Evolutionary conservation across 352 stramenopile genomes (phyloP).

Genomic region (Phytophthora boehmeriae): DNA sequence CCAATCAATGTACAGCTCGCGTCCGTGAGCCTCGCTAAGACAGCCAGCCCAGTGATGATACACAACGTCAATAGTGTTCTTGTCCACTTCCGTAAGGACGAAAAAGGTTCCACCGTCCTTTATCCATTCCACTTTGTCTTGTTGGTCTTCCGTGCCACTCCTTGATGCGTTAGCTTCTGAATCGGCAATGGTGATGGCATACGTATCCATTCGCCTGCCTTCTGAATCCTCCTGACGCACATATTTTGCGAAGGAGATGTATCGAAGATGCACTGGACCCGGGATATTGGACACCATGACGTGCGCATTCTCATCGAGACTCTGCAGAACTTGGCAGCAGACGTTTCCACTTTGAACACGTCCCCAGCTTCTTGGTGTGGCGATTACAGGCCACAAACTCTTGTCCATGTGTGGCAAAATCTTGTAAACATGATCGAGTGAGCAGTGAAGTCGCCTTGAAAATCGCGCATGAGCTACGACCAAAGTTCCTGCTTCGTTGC

Average conservation of each 20-base stretch:
- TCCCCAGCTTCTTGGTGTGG: background rate
- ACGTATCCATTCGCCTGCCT: constrained; percentile 11
- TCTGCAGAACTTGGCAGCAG: constrained; percentile 11
- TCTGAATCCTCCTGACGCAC: background rate
- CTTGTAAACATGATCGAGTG: background rate
- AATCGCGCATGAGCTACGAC: constrained; percentile 16
- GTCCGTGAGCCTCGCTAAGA: constrained; percentile 37
- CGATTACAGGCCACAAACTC: background rate
- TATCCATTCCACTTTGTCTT: constrained; percentile 23
- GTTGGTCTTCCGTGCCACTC: constrained; percentile 6
- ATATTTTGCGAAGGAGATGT: constrained; percentile 21
- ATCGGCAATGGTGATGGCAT: constrained; percentile 23
- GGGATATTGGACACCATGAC: constrained; percentile 22
- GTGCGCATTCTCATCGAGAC: constrained; percentile 17
- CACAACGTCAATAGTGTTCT: constrained; percentile 16
- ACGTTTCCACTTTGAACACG: background rate
- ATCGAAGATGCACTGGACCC: constrained; percentile 16
- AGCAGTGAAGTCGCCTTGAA: constrained; percentile 3
- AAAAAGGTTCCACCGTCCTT: constrained; percentile 23
- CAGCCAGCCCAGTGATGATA: constrained; percentile 35
- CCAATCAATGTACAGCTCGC: constrained; percentile 47
- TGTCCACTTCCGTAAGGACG: constrained; percentile 20
- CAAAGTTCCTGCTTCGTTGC: background rate
- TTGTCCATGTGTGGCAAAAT: constrained; percentile 6
- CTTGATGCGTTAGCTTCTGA: constrained; percentile 28